Percentiles rank a stretch among this genome's conserved stretches.
Evolutionary conservation across 2,329 filamentous ascomycete species (phyloP).

Genomic region (Dothistroma pini): DNA sequence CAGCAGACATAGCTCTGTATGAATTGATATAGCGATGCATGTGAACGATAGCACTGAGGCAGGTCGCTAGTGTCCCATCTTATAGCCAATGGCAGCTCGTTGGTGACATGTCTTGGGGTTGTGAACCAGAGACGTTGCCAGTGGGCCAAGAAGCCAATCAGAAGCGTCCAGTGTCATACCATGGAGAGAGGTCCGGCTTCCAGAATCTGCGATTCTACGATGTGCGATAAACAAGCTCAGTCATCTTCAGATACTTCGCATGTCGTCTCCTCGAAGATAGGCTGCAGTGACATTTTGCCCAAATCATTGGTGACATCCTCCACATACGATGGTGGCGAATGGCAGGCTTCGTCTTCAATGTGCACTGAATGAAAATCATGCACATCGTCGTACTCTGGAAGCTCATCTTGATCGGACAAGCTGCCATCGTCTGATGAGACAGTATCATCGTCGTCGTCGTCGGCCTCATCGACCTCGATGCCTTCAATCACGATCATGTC

Average conservation of each 20-base stretch:
- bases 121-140: neutral
- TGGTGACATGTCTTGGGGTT: neutral
- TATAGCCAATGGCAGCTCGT: neutral
- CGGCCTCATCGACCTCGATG: neutral
- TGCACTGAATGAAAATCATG: neutral
- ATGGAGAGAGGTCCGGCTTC: neutral
- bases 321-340: neutral
- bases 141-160: neutral
- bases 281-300: neutral
- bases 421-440: neutral
- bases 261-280: neutral
- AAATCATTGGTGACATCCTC: neutral
- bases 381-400: neutral
- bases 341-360: neutral
- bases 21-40: neutral
- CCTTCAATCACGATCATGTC: neutral
- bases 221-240: neutral
- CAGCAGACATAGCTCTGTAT: neutral
- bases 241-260: neutral
- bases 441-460: neutral
- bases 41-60: neutral
- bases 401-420: neutral
- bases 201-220: neutral
- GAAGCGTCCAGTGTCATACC: neutral
- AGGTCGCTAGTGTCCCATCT: neutral